Conservation (phyloP, 192 early-diverging fungal species). For the Linnemannia exigua region DNA sequence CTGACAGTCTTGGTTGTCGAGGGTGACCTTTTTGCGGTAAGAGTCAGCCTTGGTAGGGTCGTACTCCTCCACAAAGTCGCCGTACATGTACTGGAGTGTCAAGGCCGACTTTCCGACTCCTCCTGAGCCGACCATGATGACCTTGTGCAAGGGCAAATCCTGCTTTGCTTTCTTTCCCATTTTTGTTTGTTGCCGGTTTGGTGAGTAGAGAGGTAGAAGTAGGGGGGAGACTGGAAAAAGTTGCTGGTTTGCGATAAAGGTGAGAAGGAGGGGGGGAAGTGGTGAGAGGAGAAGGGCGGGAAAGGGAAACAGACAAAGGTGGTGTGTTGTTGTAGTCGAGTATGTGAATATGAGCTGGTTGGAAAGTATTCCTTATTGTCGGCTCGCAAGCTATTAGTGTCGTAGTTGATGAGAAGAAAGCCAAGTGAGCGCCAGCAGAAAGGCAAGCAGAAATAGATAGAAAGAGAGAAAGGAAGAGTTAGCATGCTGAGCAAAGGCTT, state of each 20-base stretch:
- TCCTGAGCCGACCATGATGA: constrained; percentile 93
- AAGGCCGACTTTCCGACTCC: constrained; percentile 93
- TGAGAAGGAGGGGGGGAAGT: background rate
- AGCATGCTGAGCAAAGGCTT: constrained; percentile 2
- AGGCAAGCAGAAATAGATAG: background rate
- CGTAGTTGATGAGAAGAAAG: background rate
- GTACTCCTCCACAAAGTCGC: constrained; percentile 96
- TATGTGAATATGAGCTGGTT: background rate
- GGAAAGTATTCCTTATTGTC: background rate
- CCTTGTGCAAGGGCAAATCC: constrained; percentile 86
- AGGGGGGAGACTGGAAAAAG: background rate
- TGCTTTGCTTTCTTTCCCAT: constrained; percentile 81
- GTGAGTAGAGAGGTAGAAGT: background rate
- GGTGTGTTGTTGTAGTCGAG: background rate
- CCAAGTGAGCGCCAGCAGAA: background rate
- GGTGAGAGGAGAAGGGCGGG: background rate
- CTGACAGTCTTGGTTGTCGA: constrained; percentile 82
- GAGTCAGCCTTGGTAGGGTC: constrained; percentile 95
- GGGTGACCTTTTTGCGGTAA: constrained; percentile 87
- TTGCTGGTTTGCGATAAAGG: background rate
- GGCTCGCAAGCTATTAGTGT: constrained; percentile 4
- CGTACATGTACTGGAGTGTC: constrained; percentile 92
- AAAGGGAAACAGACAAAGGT: background rate
- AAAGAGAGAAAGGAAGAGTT: background rate
- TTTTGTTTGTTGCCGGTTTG: background rate